These are phyloP conservation scores for Cyclotella atomus DNA, from an alignment of 108 stramenopile species.

Conservation along the genomic window DNA sequence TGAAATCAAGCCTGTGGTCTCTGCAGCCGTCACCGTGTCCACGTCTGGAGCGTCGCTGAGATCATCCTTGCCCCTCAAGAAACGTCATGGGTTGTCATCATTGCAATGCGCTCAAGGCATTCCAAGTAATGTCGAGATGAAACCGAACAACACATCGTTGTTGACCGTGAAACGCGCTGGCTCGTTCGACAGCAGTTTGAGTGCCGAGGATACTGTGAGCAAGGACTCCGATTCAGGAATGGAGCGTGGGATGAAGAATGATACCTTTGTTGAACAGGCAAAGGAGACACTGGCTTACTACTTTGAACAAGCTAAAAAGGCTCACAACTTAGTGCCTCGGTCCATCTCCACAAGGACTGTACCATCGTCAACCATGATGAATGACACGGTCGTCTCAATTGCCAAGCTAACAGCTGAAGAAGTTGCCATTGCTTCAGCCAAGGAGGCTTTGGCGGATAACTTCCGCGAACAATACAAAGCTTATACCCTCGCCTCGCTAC, in stretches of 20 bases:
- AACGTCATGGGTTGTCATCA: slow-evolving; percentile 16
- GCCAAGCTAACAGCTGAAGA: too few relatives aligned
- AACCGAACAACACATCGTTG: slow-evolving; percentile 9
- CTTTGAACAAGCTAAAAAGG: too few relatives aligned
- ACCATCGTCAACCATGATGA: too few relatives aligned
- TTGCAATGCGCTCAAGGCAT: slow-evolving; percentile 14
- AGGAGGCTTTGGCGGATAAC: slow-evolving; percentile 47
- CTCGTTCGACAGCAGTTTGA: too few relatives aligned
- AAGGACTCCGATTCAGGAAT: background rate
- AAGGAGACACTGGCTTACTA: too few relatives aligned
- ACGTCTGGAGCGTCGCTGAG: slow-evolving; percentile 18
- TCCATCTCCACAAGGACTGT: too few relatives aligned
- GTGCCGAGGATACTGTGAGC: background rate
- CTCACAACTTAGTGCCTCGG: too few relatives aligned
- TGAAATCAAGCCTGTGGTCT: slow-evolving; percentile 8
- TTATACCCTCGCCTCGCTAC: slow-evolving; percentile 34
- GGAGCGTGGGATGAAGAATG: background rate
- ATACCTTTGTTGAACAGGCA: too few relatives aligned
- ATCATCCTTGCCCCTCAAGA: slow-evolving; percentile 48
- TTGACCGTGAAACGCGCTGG: too few relatives aligned
- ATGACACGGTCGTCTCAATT: too few relatives aligned
- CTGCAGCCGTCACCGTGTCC: slow-evolving; percentile 39
- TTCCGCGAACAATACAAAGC: slow-evolving; percentile 41
- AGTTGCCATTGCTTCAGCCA: slow-evolving; percentile 50
- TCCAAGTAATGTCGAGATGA: slow-evolving; percentile 32